Percentiles rank a stretch among this genome's conserved stretches.
Conservation (phyloP, 495 filamentous ascomycete species). For the Poronia punctata region DNA sequence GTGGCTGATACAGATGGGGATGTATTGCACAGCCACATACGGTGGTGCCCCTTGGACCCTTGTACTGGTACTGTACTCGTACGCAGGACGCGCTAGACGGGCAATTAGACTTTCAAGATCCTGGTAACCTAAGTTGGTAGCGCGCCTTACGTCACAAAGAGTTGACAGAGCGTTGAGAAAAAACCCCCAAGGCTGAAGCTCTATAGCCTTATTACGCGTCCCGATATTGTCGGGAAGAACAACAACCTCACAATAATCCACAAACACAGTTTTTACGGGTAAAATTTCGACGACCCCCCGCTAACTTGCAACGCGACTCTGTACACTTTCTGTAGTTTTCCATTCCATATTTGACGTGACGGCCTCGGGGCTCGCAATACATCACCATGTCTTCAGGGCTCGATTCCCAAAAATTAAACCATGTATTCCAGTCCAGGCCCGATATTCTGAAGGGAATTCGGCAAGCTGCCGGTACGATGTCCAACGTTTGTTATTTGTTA, state of each 20-base stretch:
- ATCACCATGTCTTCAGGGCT: constrained; percentile 34
- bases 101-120: no score
- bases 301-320: no score
- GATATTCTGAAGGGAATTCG: constrained; percentile 39
- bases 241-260: background rate
- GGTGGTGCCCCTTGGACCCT: no score
- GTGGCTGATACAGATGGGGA: no score
- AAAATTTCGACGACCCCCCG: no score
- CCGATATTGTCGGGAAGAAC: background rate
- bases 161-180: no score
- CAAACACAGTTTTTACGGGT: no score
- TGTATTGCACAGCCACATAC: no score
- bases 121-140: background rate
- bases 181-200: constrained; percentile 9
- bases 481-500: background rate
- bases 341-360: no score
- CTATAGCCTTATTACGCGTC: constrained; percentile 2
- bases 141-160: constrained; percentile 7
- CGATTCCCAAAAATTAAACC: constrained; percentile 32
- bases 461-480: constrained; percentile 36
- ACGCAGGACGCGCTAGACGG: no score
- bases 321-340: no score
- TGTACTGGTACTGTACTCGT: no score
- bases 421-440: constrained; percentile 38
- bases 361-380: constrained; percentile 1